Evolutionary conservation across 305 asterid genomes (phyloP), one percentile per base, ranked within the genome.

Genomic region (Monarda citriodora): DNA sequence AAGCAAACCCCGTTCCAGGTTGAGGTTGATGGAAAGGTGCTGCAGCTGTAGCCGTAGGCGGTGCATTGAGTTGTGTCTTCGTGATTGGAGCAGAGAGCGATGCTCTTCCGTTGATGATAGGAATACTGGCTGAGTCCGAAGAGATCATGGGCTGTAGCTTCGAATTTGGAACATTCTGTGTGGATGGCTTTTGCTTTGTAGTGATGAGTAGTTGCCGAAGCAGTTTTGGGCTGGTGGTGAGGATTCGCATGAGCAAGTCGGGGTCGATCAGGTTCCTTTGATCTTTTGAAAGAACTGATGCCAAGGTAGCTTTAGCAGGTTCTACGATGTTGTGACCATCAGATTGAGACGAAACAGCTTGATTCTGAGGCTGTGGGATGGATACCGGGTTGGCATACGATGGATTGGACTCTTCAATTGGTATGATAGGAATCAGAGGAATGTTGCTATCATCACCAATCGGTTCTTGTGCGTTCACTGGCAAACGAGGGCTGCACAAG

Each of bases 171-270:
- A 61, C 17, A 26, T 52, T 41, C 26, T 58, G 77, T 64, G 65
- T 36, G 18, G 72, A 57, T 3, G 66, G 26, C 10, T 5, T 13
- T 49, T 49, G 15, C 10, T 49, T n/a, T 55, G 69, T 8, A 10
- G 38, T 10, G 12, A 10, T 72, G 61, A 22, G 14, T 0, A 85
- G 69, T 55, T 74, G 81, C 56, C 68, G 81, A 10, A 85, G 56
- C 80, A 74, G 58, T 73, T 83, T 69, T 4, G 88, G 89, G 74
- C 83, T 75, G 11, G 67, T 75, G 11, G 67, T 64, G 56, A 88
- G 85, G 53, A 85, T 70, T 69, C 72, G 81, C 3, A 79, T 38
- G 22, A 88, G 88, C 82, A 85, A 64, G 44, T 78, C 71, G 0
- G 21, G 63, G 52, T 85, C 96, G 21, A 89, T 78, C 64, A 77